phyloP scores from a whole-genome alignment of 805 yeast genomes.

The Ogataea corticis region DNA sequence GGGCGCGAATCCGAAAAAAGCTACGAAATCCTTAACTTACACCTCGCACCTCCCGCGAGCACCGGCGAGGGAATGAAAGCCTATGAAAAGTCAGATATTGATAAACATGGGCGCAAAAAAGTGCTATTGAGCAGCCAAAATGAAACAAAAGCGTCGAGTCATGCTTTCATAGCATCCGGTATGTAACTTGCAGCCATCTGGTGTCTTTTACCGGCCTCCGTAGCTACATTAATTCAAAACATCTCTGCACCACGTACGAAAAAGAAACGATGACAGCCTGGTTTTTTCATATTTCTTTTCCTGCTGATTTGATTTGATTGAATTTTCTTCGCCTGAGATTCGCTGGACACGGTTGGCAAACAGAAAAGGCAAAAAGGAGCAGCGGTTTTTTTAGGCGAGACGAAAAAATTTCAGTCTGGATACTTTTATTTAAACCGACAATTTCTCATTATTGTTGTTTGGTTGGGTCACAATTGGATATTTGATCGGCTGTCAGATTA shows the following conservation, averaged over 20 bases:
- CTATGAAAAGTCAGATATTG: too few relatives aligned
- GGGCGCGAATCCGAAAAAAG: slow-evolving; percentile 1
- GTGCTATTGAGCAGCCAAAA: too few relatives aligned
- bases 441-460: not conserved
- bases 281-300: slow-evolving; percentile 5
- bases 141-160: too few relatives aligned
- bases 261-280: not conserved
- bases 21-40: not conserved
- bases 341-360: slow-evolving; percentile 6
- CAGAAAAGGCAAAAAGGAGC: slow-evolving; percentile 7
- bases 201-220: not conserved
- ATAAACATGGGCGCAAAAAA: too few relatives aligned
- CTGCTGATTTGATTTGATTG: slow-evolving; percentile 6
- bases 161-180: too few relatives aligned
- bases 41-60: slow-evolving; percentile 2
- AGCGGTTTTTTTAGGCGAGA: slow-evolving; percentile 4
- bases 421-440: slow-evolving; percentile 3
- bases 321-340: slow-evolving; percentile 7
- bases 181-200: too few relatives aligned
- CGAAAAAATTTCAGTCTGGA: slow-evolving; percentile 2
- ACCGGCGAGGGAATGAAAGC: too few relatives aligned
- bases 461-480: not conserved
- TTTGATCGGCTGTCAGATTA: not conserved
- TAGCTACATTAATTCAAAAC: not conserved
- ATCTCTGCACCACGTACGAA: slow-evolving; percentile 2